Conservation (phyloP, 2,329 filamentous ascomycete species). For the Apiospora hydei region DNA sequence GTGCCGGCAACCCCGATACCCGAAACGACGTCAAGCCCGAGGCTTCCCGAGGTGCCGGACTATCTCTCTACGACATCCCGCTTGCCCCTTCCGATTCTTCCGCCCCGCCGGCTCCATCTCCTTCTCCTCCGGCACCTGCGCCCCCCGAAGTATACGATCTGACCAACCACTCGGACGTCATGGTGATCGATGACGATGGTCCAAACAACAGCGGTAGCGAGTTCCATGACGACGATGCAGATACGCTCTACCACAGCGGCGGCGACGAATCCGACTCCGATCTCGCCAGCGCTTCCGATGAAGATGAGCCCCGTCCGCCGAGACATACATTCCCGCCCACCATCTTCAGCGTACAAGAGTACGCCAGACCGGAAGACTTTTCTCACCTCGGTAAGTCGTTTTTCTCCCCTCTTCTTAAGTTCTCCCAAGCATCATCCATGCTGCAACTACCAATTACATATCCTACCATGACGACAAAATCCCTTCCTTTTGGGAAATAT, state of each 20-base stretch:
- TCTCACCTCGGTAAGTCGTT: not conserved
- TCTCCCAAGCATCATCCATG: not conserved
- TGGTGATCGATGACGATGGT: not conserved
- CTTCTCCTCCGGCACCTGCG: not conserved
- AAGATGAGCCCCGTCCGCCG: not conserved
- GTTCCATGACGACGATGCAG: not conserved
- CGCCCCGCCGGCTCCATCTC: not conserved
- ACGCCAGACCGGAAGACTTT: not conserved
- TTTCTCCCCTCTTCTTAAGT: not conserved
- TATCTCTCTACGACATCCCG: not conserved
- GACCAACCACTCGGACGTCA: not conserved
- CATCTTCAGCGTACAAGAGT: not conserved
- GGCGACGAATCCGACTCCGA: not conserved
- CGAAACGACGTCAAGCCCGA: not conserved
- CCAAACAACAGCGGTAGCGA: not conserved
- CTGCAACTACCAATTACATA: too few species aligned
- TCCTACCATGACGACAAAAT: not conserved
- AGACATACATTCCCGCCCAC: not conserved
- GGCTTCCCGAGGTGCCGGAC: not conserved
- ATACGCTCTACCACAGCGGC: not conserved
- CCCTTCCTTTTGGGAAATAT: not conserved
- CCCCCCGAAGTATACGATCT: not conserved
- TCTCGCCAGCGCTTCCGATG: not conserved
- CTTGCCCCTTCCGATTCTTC: not conserved
- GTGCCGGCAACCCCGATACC: not conserved